phyloP scores from a whole-genome alignment of 495 filamentous ascomycete species.

The Collariella sp. region DNA sequence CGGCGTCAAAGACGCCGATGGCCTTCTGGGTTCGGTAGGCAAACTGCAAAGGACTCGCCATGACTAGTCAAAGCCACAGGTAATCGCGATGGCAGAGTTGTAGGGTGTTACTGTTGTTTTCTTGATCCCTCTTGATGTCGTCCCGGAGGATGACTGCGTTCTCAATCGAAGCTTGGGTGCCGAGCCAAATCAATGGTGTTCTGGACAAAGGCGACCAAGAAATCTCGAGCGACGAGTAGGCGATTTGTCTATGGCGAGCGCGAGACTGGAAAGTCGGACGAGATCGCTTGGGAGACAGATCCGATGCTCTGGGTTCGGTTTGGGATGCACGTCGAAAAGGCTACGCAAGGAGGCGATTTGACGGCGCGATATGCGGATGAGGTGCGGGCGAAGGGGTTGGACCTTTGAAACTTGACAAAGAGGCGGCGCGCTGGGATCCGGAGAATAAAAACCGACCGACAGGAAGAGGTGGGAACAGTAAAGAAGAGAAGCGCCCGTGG shows the following conservation, averaged over 20 bases:
- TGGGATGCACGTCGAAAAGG: background rate
- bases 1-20: constrained; percentile 86
- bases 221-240: background rate
- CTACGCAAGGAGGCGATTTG: constrained; percentile 1
- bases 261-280: background rate
- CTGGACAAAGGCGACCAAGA: constrained; percentile 3
- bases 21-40: constrained; percentile 93
- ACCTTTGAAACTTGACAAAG: constrained; percentile 14
- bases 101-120: constrained; percentile 9
- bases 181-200: constrained; percentile 2
- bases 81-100: constrained; percentile 25
- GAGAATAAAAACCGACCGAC: constrained; percentile 23
- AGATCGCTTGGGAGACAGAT: background rate
- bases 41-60: constrained; percentile 85
- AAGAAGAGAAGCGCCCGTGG: constrained; percentile 31
- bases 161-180: background rate
- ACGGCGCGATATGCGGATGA: background rate
- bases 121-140: constrained; percentile 16
- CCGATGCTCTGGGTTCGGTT: background rate
- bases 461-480: constrained; percentile 22
- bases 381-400: background rate
- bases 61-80: constrained; percentile 79
- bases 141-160: background rate
- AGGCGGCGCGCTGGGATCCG: constrained; percentile 15
- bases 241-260: too few relatives aligned